Conservation (phyloP, 1,284 basidiomycete genomes). For the Ceratobasidium sp. region DNA sequence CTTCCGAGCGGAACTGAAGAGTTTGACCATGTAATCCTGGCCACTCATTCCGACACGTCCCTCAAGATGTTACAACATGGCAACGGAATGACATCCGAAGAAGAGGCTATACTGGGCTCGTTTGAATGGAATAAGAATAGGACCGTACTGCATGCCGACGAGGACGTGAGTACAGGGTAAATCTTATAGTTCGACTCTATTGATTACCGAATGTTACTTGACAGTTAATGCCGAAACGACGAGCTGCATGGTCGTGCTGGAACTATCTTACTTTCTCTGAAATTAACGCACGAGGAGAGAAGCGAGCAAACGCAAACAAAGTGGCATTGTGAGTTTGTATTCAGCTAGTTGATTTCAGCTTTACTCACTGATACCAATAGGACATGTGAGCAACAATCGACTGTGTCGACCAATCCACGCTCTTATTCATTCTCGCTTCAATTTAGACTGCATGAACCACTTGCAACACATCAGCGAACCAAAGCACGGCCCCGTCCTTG, state of each 20-base stretch:
- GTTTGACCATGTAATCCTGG: slow-evolving; percentile 85
- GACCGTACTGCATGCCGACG: slow-evolving; percentile 78
- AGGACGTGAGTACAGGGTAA: slow-evolving; percentile 60
- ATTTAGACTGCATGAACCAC: slow-evolving; percentile 81
- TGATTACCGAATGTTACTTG: slow-evolving; percentile 1
- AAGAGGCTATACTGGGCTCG: slow-evolving; percentile 69
- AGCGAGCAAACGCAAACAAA: slow-evolving; percentile 69
- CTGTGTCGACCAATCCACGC: slow-evolving; percentile 32
- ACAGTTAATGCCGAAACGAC: slow-evolving; percentile 76
- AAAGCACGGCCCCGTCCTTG: slow-evolving; percentile 77
- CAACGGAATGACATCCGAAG: slow-evolving; percentile 66
- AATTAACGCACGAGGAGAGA: slow-evolving; percentile 57
- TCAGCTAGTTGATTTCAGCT: background rate
- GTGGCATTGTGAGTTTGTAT: slow-evolving; percentile 73
- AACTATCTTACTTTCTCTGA: slow-evolving; percentile 74
- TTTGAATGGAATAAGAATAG: slow-evolving; percentile 81
- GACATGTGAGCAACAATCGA: slow-evolving; percentile 60
- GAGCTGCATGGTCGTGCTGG: slow-evolving; percentile 79
- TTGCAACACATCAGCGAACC: slow-evolving; percentile 76
- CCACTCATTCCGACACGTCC: slow-evolving; percentile 80
- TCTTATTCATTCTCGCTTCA: slow-evolving; percentile 44
- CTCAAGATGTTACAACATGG: slow-evolving; percentile 72
- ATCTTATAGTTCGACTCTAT: background rate
- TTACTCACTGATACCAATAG: slow-evolving; percentile 54
- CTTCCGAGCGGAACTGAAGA: slow-evolving; percentile 62